These are phyloP conservation scores for Dentiscutata heterogama DNA, from an alignment of 371 early-diverging fungal genomes.

Conservation along the genomic window DNA sequence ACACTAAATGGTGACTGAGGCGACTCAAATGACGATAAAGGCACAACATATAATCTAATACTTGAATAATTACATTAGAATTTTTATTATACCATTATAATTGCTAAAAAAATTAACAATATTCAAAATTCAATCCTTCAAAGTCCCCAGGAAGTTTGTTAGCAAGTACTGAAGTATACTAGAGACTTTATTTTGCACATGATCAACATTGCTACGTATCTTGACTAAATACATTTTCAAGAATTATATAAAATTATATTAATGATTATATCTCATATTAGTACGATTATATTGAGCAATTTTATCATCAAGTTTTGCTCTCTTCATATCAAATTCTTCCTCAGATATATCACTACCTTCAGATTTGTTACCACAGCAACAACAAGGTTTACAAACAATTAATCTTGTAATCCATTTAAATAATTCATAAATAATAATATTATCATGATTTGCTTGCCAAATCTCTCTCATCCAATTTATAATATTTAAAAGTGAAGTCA, in stretches of 20 bases:
- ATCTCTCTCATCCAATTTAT: conserved; percentile 28
- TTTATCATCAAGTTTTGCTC: conserved; percentile 2
- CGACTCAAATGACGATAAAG: too few species aligned
- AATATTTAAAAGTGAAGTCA: conserved; percentile 35
- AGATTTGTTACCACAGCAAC: conserved; percentile 21
- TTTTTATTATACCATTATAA: too few species aligned
- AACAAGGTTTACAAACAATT: conserved; percentile 41
- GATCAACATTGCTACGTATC: not conserved
- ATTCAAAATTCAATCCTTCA: too few species aligned
- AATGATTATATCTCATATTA: not conserved
- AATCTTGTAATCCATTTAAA: conserved; percentile 34
- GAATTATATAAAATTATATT: not conserved
- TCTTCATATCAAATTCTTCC: not conserved
- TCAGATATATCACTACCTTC: not conserved
- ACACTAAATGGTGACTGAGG: too few species aligned
- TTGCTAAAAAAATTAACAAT: too few species aligned
- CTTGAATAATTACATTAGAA: too few species aligned
- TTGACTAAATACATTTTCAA: not conserved
- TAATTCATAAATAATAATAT: conserved; percentile 30
- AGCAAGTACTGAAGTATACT: too few species aligned
- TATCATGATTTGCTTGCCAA: conserved; percentile 18
- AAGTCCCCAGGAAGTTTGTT: too few species aligned
- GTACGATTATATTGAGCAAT: not conserved
- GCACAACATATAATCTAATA: too few species aligned
- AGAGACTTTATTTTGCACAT: too few species aligned